Evolutionary conservation across 257 asterid genomes (phyloP), one percentile per base, ranked within the genome.

Genomic region (Hygrophila difformis): DNA sequence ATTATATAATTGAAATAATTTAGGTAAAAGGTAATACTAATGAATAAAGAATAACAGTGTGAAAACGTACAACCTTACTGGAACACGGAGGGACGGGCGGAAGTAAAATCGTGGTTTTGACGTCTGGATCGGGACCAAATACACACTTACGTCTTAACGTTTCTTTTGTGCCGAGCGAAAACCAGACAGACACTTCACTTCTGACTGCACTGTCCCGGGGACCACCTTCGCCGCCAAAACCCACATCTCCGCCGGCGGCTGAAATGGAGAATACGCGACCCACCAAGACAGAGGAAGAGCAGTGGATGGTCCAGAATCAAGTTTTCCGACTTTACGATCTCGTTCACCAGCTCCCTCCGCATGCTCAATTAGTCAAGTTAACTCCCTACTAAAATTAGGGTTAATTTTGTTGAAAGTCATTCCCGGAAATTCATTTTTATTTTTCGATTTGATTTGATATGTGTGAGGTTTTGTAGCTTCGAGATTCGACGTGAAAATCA

Each of bases 401-500:
- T 51, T 75, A n/a, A 36, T 31, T 17, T 45, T 4, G 8, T 45
- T 15, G 4, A 50, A 19, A 36, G 39, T 11, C 19, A 17, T 17
- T 23, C 0, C 24, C 2, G 19, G 24, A 12, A 53, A 14, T 35
- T 44, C 43, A 2, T 33, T 43, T 2, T 18, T 13, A 5, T 37
- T 37, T 37, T 43, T 13, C 13, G 36, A 34, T 49, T 11, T 41
- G 24, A 22, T 51, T 18, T 47, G 53, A 35, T 24, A 15, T 61
- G 53, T 57, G 49, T 26, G 4, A 5, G 19, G 17, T 39, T 43
- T 39, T 42, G 38, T 33, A 87, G 97, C 63, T 70, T 85, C 44
- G 98, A 85, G 73, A 42, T 89, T 72, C 88, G 74, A 41, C 91
- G 94, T 3, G 94, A 85, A 33, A 67, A 61, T 23, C 98, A 89